Conservation (phyloP, 352 stramenopile genomes). For the Globisporangium spinosum region DNA sequence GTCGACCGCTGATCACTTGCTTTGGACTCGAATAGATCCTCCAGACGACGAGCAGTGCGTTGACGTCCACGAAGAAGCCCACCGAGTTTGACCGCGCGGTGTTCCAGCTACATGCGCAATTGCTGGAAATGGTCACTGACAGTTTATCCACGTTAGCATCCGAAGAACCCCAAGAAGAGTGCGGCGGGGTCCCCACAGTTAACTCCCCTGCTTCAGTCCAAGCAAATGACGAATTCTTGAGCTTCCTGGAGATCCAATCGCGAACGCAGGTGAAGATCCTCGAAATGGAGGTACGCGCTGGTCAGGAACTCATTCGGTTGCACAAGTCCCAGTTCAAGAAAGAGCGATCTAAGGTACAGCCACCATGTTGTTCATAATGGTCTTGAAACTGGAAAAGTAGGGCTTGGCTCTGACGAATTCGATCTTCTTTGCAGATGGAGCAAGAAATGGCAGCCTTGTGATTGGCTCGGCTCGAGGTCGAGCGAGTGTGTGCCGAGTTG, state of each 20-base stretch:
- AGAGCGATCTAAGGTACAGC: conserved; percentile 34
- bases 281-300: conserved; percentile 53
- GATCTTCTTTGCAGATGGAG: conserved; percentile 35
- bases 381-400: no score
- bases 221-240: conserved; percentile 32
- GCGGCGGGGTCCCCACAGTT: neutral
- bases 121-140: conserved; percentile 28
- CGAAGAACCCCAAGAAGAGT: neutral
- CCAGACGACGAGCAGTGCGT: conserved; percentile 22
- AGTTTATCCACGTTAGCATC: conserved; percentile 9
- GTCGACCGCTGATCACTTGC: no score
- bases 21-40: conserved; percentile 25
- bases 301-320: conserved; percentile 53
- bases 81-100: conserved; percentile 34
- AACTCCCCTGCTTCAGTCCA: neutral
- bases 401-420: neutral
- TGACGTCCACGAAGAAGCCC: conserved; percentile 17
- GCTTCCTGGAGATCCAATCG: conserved; percentile 39
- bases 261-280: conserved; percentile 51
- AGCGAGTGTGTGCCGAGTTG: conserved; percentile 46
- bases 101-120: conserved; percentile 33
- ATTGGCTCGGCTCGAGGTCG: conserved; percentile 33
- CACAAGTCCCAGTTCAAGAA: conserved; percentile 53
- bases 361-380: no score
- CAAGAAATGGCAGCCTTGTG: conserved; percentile 41